A percentile compares a stretch with the other conserved stretches of the same genome.
Conservation (phyloP, 208 protist species). For the Leishmania guyanensis region DNA sequence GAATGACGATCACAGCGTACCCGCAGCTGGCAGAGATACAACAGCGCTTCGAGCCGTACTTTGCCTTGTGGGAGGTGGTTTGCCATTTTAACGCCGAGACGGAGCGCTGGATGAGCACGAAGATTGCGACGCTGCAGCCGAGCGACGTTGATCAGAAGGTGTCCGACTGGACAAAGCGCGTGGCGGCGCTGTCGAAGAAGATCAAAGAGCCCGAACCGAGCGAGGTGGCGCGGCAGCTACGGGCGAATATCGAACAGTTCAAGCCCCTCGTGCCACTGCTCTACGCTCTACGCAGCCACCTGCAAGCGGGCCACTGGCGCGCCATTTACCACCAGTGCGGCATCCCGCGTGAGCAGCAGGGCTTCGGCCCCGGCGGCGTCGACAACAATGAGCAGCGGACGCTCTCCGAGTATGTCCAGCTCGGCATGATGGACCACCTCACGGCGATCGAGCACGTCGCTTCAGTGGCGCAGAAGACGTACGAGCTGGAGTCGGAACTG, state of each 20-base stretch:
- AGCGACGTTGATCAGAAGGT: slow-evolving; percentile 86
- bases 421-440: slow-evolving; percentile 86
- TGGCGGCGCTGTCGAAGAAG: slow-evolving; percentile 79
- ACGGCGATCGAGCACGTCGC: slow-evolving; percentile 86
- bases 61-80: slow-evolving; percentile 90
- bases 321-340: slow-evolving; percentile 89
- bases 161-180: slow-evolving; percentile 80
- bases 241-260: slow-evolving; percentile 93
- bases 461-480: slow-evolving; percentile 88
- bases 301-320: slow-evolving; percentile 94
- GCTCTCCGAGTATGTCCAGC: slow-evolving; percentile 84
- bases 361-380: slow-evolving; percentile 73
- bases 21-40: slow-evolving; percentile 89
- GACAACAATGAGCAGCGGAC: slow-evolving; percentile 85
- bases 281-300: slow-evolving; percentile 91
- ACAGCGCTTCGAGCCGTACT: slow-evolving; percentile 89
- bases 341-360: slow-evolving; percentile 84
- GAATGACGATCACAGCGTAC: slow-evolving; percentile 82
- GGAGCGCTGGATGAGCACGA: slow-evolving; percentile 91
- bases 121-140: slow-evolving; percentile 81
- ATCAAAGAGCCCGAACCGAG: slow-evolving; percentile 88
- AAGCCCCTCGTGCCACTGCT: slow-evolving; percentile 93
- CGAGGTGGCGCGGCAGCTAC: slow-evolving; percentile 75
- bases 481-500: slow-evolving; percentile 91
- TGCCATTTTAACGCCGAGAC: slow-evolving; percentile 81